phyloP scores from a whole-genome alignment of 257 asterid genomes.

The Rehmannia glutinosa region DNA sequence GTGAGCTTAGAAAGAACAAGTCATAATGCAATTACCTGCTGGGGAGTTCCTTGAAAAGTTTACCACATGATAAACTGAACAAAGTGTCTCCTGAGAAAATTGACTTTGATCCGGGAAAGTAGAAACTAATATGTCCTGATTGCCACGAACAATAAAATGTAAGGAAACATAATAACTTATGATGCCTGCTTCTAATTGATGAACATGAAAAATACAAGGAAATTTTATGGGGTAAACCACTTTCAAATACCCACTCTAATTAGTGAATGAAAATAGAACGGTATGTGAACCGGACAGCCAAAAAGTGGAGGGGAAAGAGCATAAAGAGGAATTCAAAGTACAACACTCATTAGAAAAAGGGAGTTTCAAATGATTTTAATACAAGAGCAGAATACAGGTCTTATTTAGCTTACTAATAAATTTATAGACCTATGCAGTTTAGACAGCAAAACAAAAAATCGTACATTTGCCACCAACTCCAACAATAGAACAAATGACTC shows the following conservation, averaged over 20 bases:
- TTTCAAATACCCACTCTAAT: not conserved
- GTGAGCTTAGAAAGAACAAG: not conserved
- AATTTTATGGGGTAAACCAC: not conserved
- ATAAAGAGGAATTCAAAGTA: not conserved
- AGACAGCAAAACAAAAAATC: too few species aligned
- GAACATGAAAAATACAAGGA: not conserved
- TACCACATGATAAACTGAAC: slow-evolving; percentile 96
- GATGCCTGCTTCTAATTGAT: slow-evolving; percentile 11
- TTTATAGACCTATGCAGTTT: too few species aligned
- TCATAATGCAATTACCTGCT: slow-evolving; percentile 49
- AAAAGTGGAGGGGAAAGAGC: slow-evolving; percentile 1
- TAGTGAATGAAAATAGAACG: not conserved
- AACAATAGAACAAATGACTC: not conserved
- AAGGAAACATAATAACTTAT: slow-evolving; percentile 7
- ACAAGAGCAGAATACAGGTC: not conserved
- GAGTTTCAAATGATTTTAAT: not conserved
- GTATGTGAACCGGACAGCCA: not conserved
- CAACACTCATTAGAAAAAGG: not conserved
- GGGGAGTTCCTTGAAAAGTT: slow-evolving; percentile 90
- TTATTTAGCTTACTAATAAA: not conserved
- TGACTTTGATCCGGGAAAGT: slow-evolving; percentile 80
- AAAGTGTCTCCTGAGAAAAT: slow-evolving; percentile 92
- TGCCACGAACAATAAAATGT: slow-evolving; percentile 9
- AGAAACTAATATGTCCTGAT: slow-evolving; percentile 87
- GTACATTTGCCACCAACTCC: too few species aligned